Base-by-base conservation (phyloP, 441 rosid species). In the California macrophylla region DNA sequence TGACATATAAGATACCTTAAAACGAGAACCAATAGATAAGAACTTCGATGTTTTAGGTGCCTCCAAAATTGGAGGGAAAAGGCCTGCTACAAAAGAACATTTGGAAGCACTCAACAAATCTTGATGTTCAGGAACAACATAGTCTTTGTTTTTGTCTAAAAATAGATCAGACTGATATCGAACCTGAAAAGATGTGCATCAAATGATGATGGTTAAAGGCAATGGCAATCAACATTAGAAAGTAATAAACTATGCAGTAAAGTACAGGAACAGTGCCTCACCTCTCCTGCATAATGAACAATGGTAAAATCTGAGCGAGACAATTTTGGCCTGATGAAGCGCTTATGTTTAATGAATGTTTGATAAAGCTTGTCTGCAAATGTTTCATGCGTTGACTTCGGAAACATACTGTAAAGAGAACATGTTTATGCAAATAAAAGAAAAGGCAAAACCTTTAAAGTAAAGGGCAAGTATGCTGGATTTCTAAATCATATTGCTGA, bases 301-400 rank as follows among this genome's bases (percentile, higher is more conserved):
- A 95, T 83, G 64, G 92, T 83, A 67, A 95, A 95, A 87, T 90
- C 97, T 8, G 99, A 87, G 56, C 97, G 92, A 47, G 99, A 87
- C 73, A 95, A 74, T 79, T 94, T 92, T 56, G 99, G 99, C 80
- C 92, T 95, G 84, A 92, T 74, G 74, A 95, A 92, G 30, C 98
- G 87, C 89, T 94, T 92, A 83, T 92, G 87, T 61, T 1, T 32
- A 78, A 83, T 92, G 78, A 92, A 95, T 66, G 98, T 95, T 87
- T 95, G 98, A 80, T 92, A 92, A 30, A 95, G 91, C 87, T 89
- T 95, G 70, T 92, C 88, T 0, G 99, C 71, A 82, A 95, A 95
- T 58, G 99, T 95, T 80, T 95, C 99, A 66, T 95, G 98, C 5
- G 99, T 95, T 50, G 99, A 90, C 84, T 92, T 94, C n/a, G 99